Evolutionary conservation across 768 basidiomycete genomes (phyloP), one percentile per base, ranked within the genome.

Genomic region (Sutorius australiensis): DNA sequence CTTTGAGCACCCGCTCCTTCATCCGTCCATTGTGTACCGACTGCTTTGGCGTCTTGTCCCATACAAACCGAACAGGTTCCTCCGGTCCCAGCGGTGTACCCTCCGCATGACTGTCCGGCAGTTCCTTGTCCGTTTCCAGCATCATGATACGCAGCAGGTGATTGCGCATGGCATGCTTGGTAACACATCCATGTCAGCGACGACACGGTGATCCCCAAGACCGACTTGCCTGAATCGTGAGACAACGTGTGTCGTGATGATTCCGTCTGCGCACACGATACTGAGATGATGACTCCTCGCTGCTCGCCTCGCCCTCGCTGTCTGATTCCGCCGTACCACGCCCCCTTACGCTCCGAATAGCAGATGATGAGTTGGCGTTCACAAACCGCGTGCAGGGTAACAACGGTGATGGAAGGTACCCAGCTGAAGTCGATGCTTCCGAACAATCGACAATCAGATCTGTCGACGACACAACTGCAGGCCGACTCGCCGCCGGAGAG

Each of bases 31-130:
- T 90, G 61, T 89, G 87, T 17, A 81, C 77, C 1, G 87, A 89
- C 60, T 89, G 85, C 54, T 82, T 86, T 11, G 79, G 74, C 2
- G 88, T 90, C 65, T 87, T 87, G 55, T 85, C 82, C 88, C 88
- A 90, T 5, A 88, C 83, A 57, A 89, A 89, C 17, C 87, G 83
- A 13, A 89, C 74, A 1, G 86, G 79, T n/a, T 83, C 77, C 19
- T 74, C 64, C 11, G 72, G 61, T 3, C 68, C 72, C 1, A 83
- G 60, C 3, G 69, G 60, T 11, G 66, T 71, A 14, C 80, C 83
- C 61, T 89, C 87, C 10, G 61, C 58, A 60, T 87, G 80, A 48
- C 78, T 81, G 51, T 80, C 80, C 0, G 88, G 88, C 8, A 89
- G 70, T 1, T 77, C 63, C 53, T 81, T 80, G 59, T 82, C 84